Evolutionary conservation across 1,284 basidiomycete genomes (phyloP), one percentile per base, ranked within the genome.

Genomic region (Termitomyces sp.): DNA sequence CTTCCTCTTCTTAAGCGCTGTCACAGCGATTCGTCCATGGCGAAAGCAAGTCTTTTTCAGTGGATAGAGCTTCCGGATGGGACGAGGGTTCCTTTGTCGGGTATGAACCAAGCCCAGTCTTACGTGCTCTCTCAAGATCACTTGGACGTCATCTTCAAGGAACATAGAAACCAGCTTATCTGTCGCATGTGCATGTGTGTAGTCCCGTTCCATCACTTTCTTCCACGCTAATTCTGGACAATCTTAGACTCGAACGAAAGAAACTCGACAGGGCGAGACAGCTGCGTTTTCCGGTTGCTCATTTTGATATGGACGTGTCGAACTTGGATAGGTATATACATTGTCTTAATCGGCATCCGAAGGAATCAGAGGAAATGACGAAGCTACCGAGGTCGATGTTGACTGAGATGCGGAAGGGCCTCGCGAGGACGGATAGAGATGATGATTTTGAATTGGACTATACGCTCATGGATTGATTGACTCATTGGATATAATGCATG

Each of bases 151-250:
- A 50, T 55, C 2, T 55, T 36, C 12, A 55, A 45, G 19, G 21
- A 39, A 2, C 8, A 30, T 15, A 13, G 41, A n/a, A n/a, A 26
- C n/a, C 9, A 13, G 17, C 12, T 31, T 12, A 31, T 55, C 21
- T 55, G 53, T 24, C 53, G 53, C 13, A 45, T 55, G 42, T 55
- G 53, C 53, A 50, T 50, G 53, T 55, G 10, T 15, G 53, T 50
- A 2, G 1, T 34, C 21, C 33, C 17, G 8, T 12, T 41, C 28
- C 3, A 12, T 2, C 21, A 15, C 33, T 17, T 24, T 33, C 33
- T 17, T 24, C 26, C 30, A 13, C 24, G 26, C 28, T 36, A 10
- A 43, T 9, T 2, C 24, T 5, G 24, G 24, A 21, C 1, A 10
- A 9, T 21, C 2, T 9, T 17, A 55, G 53, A 33, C 34, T 55